A percentile compares a stretch with the other conserved stretches of the same genome.
These are phyloP conservation scores for Aphanocladium album DNA, from an alignment of 2,329 filamentous ascomycete species.

Conservation along the genomic window DNA sequence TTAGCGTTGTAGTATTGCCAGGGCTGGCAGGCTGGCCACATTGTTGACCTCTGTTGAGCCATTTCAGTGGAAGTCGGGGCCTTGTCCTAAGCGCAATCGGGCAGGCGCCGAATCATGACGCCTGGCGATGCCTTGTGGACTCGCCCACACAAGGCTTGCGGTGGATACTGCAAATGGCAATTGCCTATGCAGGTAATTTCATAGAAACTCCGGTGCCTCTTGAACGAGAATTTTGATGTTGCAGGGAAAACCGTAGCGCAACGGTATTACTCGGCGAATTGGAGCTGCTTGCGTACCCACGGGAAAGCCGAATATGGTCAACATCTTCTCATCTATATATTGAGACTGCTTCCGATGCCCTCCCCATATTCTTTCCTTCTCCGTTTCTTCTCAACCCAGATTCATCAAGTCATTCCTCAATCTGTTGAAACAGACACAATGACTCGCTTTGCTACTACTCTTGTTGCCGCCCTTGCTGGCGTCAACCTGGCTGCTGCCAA, in stretches of 20 bases:
- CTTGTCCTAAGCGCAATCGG: constrained; percentile 4
- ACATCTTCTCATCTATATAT: not conserved
- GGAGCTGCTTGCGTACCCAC: not conserved
- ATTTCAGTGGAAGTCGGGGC: not conserved
- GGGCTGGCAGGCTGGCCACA: not conserved
- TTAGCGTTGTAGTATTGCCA: not conserved
- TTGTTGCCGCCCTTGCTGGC: constrained; percentile 8
- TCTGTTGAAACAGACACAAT: not conserved
- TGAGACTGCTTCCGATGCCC: not conserved
- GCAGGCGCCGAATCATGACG: not conserved
- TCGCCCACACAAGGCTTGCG: not conserved
- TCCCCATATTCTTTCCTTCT: not conserved
- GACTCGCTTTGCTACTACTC: constrained; percentile 4
- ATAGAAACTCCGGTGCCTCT: not conserved
- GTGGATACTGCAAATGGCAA: not conserved
- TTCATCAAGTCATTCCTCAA: not conserved
- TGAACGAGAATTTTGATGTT: not conserved
- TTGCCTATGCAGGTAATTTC: not conserved
- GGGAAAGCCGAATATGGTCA: not conserved
- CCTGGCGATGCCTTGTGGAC: not conserved
- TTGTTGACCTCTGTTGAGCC: not conserved
- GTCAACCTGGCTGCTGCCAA: constrained; percentile 9
- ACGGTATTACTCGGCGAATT: not conserved
- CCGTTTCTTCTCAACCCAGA: not conserved
- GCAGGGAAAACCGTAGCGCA: not conserved